Conservation (phyloP, 352 stramenopile genomes). For the Pythium rishiriense region DNA sequence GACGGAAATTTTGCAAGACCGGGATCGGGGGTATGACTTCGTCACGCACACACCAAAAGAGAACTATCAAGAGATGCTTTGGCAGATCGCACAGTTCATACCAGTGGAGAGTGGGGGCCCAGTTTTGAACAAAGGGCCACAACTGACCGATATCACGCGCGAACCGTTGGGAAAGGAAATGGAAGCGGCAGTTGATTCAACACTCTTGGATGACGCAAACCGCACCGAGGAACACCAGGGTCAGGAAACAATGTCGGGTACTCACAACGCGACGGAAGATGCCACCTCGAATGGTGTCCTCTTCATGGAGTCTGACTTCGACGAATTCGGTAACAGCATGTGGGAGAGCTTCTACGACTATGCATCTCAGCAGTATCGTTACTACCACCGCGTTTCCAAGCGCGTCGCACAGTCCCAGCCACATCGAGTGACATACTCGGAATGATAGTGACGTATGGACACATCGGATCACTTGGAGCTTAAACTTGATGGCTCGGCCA, state of each 20-base stretch:
- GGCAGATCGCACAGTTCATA: constrained; percentile 58
- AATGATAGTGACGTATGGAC: neutral
- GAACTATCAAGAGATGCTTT: constrained; percentile 68
- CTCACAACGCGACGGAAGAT: neutral
- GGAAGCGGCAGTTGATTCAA: neutral
- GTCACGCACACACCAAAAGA: constrained; percentile 46
- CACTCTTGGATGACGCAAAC: neutral
- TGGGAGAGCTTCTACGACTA: constrained; percentile 79
- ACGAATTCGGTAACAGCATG: constrained; percentile 52
- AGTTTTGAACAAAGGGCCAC: constrained; percentile 26
- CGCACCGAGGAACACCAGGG: neutral
- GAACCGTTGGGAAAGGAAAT: neutral
- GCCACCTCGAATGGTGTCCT: constrained; percentile 19
- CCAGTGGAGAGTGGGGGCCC: constrained; percentile 43
- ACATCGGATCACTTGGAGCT: neutral
- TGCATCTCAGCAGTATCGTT: constrained; percentile 47
- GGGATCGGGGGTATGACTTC: constrained; percentile 66
- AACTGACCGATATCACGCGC: neutral
- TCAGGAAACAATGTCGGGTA: too few relatives aligned
- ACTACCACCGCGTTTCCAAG: constrained; percentile 72
- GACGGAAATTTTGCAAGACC: constrained; percentile 85
- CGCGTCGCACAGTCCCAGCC: constrained; percentile 33
- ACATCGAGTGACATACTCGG: neutral
- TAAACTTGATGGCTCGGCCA: neutral
- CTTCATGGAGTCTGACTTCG: constrained; percentile 47